Evolutionary conservation across 108 stramenopile species (phyloP), one percentile per base, ranked within the genome.

Genomic region (Schizochytrium sp.): DNA sequence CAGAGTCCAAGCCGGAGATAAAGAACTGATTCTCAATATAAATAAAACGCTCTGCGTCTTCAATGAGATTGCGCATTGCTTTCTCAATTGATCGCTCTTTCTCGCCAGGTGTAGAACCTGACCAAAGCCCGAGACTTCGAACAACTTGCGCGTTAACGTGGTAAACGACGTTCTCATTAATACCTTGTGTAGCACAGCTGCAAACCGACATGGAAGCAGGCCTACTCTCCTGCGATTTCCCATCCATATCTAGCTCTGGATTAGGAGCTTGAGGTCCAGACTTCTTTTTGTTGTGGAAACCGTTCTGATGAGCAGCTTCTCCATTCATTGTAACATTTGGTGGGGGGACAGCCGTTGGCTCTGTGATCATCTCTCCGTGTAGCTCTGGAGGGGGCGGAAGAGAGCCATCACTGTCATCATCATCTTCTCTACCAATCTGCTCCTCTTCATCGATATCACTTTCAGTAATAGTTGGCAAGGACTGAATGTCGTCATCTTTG

Each of bases 1-100:
- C 89, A 4, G 50, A 5, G 28, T 89, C 64, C 41, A 89, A 38
- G 50, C 89, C 89, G 3, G 87, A 57, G 42, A 89, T 83, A 38
- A 89, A 89, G 28, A 89, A 89, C 76, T 89, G 89, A 59, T 89
- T 89, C 47, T 89, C 89, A 89, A 89, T 89, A 76, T 89, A 89
- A 45, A 89, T 64, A 46, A 61, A 89, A 5, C 28, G 15, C 12
- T 56, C 46, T 46, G 89, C 87, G 7, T 19, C 87, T 40, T 56
- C 41, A 50, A 89, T 89, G 57, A 87, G 41, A 1, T 89, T 46
- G 89, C 89, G 76, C 76, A 83, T 83, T 10, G 50, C 76, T 2
- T 83, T 83, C 55, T 83, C 50, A 38, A 83, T 55, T 10, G 76
- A 83, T 12, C 53, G 47, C 53, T 83, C 76, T 53, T 83, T 83